Conservation (phyloP, 805 yeast genomes). For the Suhomyces canberraensis region DNA sequence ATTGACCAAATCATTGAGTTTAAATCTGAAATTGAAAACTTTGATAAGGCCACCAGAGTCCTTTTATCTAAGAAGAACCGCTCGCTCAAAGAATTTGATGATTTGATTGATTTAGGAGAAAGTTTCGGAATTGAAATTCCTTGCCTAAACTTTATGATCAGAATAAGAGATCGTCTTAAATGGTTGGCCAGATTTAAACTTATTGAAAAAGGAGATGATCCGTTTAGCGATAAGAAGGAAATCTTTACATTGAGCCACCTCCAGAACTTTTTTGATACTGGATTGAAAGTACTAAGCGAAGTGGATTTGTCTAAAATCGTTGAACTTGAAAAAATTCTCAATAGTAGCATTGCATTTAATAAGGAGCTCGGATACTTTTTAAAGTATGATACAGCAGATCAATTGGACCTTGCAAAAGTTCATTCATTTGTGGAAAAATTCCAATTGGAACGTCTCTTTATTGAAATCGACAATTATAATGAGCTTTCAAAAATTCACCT, state of each 20-base stretch:
- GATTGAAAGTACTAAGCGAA: conserved; percentile 21
- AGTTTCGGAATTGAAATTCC: conserved; percentile 58
- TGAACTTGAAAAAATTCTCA: conserved; percentile 29
- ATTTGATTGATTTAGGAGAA: conserved; percentile 54
- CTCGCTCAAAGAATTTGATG: conserved; percentile 45
- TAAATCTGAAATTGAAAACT: conserved; percentile 49
- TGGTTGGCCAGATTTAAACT: conserved; percentile 32
- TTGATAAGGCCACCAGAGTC: conserved; percentile 44
- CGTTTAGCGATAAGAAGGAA: conserved; percentile 33
- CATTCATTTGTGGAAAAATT: conserved; percentile 24
- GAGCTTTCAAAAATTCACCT: conserved; percentile 26
- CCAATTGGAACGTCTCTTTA: conserved; percentile 20
- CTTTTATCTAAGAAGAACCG: conserved; percentile 32
- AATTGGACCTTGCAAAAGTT: conserved; percentile 21
- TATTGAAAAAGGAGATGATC: conserved; percentile 41
- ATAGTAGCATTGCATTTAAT: conserved; percentile 24
- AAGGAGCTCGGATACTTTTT: conserved; percentile 15
- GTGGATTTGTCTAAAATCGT: conserved; percentile 26
- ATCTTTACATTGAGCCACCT: conserved; percentile 32
- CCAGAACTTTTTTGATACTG: conserved; percentile 24
- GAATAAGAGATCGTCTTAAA: conserved; percentile 32
- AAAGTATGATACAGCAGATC: conserved; percentile 15
- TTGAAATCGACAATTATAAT: conserved; percentile 22
- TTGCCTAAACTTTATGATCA: conserved; percentile 36
- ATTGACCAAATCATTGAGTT: conserved; percentile 56